Conservation (phyloP, 2,329 filamentous ascomycete species). For the Xylaria sp. region DNA sequence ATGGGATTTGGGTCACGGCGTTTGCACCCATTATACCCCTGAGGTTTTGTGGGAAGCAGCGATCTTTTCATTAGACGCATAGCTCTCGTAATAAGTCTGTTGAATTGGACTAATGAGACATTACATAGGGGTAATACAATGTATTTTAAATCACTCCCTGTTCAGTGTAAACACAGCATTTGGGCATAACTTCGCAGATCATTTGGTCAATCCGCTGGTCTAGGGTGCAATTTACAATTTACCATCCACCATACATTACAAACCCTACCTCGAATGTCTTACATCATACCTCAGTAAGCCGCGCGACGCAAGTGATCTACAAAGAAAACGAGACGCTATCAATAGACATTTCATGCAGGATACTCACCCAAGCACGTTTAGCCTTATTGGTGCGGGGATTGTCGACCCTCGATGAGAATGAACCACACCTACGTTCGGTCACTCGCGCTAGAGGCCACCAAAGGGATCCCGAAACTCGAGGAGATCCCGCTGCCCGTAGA, state of each 20-base stretch:
- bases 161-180: too few relatives aligned
- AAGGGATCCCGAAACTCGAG: slow-evolving; percentile 74
- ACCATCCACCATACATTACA: background rate
- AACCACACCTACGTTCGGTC: background rate
- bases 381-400: background rate
- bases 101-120: background rate
- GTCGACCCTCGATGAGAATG: background rate
- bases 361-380: slow-evolving; percentile 20
- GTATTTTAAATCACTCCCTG: background rate
- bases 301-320: background rate
- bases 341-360: background rate
- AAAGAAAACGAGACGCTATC: background rate
- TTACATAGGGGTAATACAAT: background rate
- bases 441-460: slow-evolving; percentile 37
- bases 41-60: background rate
- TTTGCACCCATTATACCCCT: background rate
- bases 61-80: background rate
- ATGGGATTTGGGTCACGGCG: background rate
- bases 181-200: too few relatives aligned
- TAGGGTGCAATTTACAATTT: slow-evolving; percentile 1
- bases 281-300: background rate
- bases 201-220: background rate
- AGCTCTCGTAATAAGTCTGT: background rate
- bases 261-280: slow-evolving; percentile 13
- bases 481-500: slow-evolving; percentile 87